phyloP scores from a whole-genome alignment of 2,329 filamentous ascomycete genomes.

The Sporothrix brasiliensis region DNA sequence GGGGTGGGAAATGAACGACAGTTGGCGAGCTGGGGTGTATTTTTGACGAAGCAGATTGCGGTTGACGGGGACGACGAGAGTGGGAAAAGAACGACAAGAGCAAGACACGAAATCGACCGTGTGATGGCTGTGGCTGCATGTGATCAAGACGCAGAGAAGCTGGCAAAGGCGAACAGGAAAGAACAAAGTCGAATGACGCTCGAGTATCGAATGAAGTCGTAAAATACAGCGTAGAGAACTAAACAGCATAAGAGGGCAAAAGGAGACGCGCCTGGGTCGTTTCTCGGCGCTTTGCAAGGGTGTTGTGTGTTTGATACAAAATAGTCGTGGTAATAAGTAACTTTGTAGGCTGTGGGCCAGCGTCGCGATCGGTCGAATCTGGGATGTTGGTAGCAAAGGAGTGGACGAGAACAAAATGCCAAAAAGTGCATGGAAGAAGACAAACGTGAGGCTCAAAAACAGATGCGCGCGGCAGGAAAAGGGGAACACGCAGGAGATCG shows the following conservation, averaged over 20 bases:
- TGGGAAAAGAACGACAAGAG: neutral
- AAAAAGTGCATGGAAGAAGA: constrained; percentile 17
- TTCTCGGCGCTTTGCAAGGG: constrained; percentile 26
- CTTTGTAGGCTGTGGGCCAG: constrained; percentile 11
- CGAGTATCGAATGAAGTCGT: constrained; percentile 13
- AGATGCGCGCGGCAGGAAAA: constrained; percentile 4
- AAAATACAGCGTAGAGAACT: neutral
- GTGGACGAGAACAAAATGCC: neutral
- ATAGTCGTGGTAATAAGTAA: neutral
- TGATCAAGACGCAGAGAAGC: neutral
- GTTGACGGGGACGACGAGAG: constrained; percentile 7
- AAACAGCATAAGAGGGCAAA: neutral
- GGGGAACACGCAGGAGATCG: constrained; percentile 15
- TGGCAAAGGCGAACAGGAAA: neutral
- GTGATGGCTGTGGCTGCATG: constrained; percentile 15
- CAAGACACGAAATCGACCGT: neutral
- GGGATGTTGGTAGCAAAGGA: constrained; percentile 22
- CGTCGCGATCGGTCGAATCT: constrained; percentile 25
- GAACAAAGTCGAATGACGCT: neutral
- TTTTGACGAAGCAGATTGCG: neutral
- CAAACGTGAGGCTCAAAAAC: constrained; percentile 18
- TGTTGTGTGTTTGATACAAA: constrained; percentile 8
- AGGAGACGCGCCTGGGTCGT: constrained; percentile 20
- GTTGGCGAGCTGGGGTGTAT: constrained; percentile 9
- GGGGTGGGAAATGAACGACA: constrained; percentile 32